Evolutionary conservation across 75 land plant species (phyloP), one percentile per base, ranked within the genome.

Genomic region (Azolla pinnata): DNA sequence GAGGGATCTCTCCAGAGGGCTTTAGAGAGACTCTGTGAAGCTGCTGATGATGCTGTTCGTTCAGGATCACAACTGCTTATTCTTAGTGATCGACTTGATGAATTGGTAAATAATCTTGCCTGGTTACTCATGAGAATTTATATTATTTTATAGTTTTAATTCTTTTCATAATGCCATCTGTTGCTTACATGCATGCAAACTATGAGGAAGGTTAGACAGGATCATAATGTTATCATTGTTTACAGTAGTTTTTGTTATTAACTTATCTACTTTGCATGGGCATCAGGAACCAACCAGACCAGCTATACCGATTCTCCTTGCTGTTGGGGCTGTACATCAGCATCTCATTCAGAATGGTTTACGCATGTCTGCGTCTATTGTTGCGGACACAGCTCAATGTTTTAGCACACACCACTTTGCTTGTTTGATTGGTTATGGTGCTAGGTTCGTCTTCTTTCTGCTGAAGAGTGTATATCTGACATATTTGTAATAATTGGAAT

Each of bases 321-420:
- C 96, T 46, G 97, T 89, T 54, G 99, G 97, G 50, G 99, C 99
- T 69, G 99, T 95, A 59, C 99, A 95, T 46, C 99, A 95, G 57
- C 97, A 95, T 73, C 80, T 95, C 18, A 90, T 95, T 59, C 85
- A 85, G 31, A 95, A 95, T 76, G 97, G 96, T 24, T 52, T 89
- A 67, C 78, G 99, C 1, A 89, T 81, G 96, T 83, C 83, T 62
- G 82, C 91, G 30, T 86, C 97, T 9, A 86, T 95, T 18, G 75
- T 95, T 62, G 85, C 87, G n/a, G 99, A 95, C 25, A 83, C 90
- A 44, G 99, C 99, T 46, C 97, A 95, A 66, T 90, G 97, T 68
- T 86, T 89, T 65, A 86, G 97, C 47, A 90, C 97, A n/a, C 99
- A 95, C 65, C 99, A 95, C 29, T 95, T 95, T 68, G 96, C 97